These are phyloP conservation scores for Epichloe scottii DNA, from an alignment of 2,329 filamentous ascomycete genomes.

Conservation along the genomic window DNA sequence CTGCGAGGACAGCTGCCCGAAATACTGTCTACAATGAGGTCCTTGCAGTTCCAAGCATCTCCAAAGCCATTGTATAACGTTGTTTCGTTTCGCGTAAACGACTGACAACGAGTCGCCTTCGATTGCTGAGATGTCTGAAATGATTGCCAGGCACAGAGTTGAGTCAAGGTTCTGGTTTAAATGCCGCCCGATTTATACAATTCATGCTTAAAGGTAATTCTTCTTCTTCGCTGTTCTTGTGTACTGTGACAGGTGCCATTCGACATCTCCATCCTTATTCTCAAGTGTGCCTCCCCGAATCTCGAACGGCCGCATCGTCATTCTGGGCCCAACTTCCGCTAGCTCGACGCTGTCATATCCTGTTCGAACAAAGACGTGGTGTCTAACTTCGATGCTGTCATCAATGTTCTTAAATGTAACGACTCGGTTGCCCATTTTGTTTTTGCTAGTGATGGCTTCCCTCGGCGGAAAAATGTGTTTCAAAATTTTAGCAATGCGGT, in stretches of 20 bases:
- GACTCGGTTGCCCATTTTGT: slow-evolving; percentile 74
- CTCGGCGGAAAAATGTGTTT: slow-evolving; percentile 91
- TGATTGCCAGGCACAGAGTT: not conserved
- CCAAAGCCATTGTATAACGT: not conserved
- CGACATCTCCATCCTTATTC: slow-evolving; percentile 87
- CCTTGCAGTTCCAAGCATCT: not conserved
- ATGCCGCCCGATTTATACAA: not conserved
- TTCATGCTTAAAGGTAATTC: slow-evolving; percentile 24
- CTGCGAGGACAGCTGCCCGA: not conserved
- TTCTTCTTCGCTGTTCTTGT: slow-evolving; percentile 90
- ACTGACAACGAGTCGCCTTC: not conserved
- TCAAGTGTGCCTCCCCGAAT: slow-evolving; percentile 85
- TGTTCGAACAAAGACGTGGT: slow-evolving; percentile 79
- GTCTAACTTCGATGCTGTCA: slow-evolving; percentile 80
- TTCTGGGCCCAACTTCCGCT: slow-evolving; percentile 80
- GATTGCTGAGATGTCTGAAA: not conserved
- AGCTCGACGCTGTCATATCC: slow-evolving; percentile 81
- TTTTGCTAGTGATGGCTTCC: slow-evolving; percentile 56
- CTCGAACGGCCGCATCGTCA: slow-evolving; percentile 96
- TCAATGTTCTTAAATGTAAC: slow-evolving; percentile 93
- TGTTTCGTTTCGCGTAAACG: not conserved
- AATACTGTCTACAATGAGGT: not conserved
- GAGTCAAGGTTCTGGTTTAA: not conserved
- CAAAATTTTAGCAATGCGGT: slow-evolving; percentile 74
- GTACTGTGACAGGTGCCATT: slow-evolving; percentile 95